phyloP scores from a whole-genome alignment of 441 rosid species.

The Populus hybrid region DNA sequence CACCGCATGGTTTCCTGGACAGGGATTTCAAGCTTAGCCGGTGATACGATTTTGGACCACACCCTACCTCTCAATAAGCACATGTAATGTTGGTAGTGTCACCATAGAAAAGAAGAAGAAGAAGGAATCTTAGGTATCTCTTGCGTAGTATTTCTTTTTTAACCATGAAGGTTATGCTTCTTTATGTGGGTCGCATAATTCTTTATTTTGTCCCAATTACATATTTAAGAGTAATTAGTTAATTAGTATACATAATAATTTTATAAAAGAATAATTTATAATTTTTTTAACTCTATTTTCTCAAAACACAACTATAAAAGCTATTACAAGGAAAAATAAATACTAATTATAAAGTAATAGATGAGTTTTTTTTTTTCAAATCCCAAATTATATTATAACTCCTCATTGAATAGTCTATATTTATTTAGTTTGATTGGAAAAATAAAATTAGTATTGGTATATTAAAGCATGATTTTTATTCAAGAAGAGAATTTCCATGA shows the following conservation, averaged over 20 bases:
- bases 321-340: too few relatives aligned
- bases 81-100: slow-evolving; percentile 35
- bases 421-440: too few relatives aligned
- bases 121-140: too few relatives aligned
- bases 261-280: too few relatives aligned
- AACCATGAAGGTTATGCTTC: neutral
- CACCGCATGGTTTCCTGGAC: slow-evolving; percentile 4
- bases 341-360: too few relatives aligned
- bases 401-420: too few relatives aligned
- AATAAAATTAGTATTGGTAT: too few relatives aligned
- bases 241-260: neutral
- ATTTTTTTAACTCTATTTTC: too few relatives aligned
- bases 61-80: slow-evolving; percentile 24
- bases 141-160: neutral
- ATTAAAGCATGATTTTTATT: neutral
- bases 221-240: too few relatives aligned
- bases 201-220: neutral
- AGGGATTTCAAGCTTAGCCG: neutral
- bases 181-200: neutral
- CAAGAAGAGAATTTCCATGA: neutral
- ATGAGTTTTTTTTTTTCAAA: too few relatives aligned
- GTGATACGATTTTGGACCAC: slow-evolving; percentile 21
- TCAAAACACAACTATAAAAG: rapidly evolving
- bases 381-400: too few relatives aligned
- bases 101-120: neutral